Evolutionary conservation across 306 rosid genomes (phyloP).

Genomic region (Vigna reflexopilosa): DNA sequence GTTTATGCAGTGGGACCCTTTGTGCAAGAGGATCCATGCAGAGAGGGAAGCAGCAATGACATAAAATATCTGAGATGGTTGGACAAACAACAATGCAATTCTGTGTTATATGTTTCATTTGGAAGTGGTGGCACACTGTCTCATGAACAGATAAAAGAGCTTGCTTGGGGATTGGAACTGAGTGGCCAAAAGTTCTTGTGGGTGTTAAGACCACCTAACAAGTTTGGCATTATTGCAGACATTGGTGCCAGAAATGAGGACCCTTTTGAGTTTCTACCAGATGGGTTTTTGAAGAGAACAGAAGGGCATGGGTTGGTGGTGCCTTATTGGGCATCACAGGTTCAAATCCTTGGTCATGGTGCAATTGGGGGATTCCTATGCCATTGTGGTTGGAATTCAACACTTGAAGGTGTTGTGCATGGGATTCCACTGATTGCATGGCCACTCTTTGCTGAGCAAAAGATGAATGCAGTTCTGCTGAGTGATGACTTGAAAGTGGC

Average conservation of each 20-base stretch:
- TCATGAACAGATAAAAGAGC: conserved; percentile 41
- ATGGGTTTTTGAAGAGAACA: conserved; percentile 45
- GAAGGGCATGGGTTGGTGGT: conserved; percentile 44
- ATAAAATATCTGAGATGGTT: conserved; percentile 39
- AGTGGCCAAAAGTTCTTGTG: conserved; percentile 46
- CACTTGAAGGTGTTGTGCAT: conserved; percentile 40
- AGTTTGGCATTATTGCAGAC: conserved; percentile 32
- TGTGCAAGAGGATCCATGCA: conserved; percentile 31
- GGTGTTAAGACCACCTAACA: conserved; percentile 46
- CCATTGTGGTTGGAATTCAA: conserved; percentile 58
- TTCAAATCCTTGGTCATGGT: conserved; percentile 40
- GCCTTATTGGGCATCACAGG: conserved; percentile 51
- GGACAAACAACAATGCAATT: conserved; percentile 36
- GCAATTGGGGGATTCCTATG: conserved; percentile 42
- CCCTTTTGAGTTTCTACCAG: conserved; percentile 44
- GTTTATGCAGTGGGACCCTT: conserved; percentile 58
- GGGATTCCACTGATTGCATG: conserved; percentile 50
- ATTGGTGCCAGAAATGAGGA: conserved; percentile 6
- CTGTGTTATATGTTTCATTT: conserved; percentile 43
- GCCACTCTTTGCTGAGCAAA: conserved; percentile 54
- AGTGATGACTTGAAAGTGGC: conserved; percentile 48
- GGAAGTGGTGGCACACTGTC: conserved; percentile 51
- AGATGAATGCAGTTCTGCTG: conserved; percentile 42
- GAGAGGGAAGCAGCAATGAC: conserved; percentile 18
- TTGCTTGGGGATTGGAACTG: conserved; percentile 48